Percentiles rank a stretch among this genome's conserved stretches.
These are phyloP conservation scores for Agaricales sp. DNA, from an alignment of 1,284 basidiomycete species.

Conservation along the genomic window DNA sequence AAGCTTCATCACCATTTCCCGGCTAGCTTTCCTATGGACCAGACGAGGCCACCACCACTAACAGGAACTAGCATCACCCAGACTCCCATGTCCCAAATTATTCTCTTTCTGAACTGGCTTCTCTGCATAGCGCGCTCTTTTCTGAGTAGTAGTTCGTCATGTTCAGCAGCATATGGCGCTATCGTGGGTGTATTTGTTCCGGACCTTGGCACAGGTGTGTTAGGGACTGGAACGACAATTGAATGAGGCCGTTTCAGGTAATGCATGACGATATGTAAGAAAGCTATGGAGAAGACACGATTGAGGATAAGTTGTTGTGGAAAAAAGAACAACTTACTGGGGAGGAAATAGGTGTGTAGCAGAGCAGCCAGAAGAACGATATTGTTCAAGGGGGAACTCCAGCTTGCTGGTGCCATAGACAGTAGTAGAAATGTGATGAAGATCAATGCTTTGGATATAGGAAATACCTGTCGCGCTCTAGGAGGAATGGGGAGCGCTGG, in stretches of 20 bases:
- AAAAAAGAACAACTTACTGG: conserved; percentile 28
- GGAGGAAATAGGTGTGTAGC: conserved; percentile 46
- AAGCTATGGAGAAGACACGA: conserved; percentile 25
- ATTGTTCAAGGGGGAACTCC: conserved; percentile 32
- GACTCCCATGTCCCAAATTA: conserved; percentile 64
- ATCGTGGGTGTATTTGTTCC: conserved; percentile 15
- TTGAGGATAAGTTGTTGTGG: not conserved
- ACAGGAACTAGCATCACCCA: conserved; percentile 52
- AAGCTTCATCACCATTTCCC: not conserved
- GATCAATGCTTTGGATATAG: conserved; percentile 35
- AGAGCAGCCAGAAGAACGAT: conserved; percentile 37
- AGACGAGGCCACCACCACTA: conserved; percentile 39
- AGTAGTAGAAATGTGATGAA: conserved; percentile 31
- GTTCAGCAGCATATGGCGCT: conserved; percentile 17
- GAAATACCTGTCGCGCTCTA: conserved; percentile 30
- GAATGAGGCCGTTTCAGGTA: conserved; percentile 59
- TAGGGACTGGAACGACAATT: conserved; percentile 48
- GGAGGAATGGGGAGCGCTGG: conserved; percentile 38
- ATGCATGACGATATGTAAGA: conserved; percentile 57
- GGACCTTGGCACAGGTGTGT: too few species aligned
- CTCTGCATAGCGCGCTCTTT: conserved; percentile 68
- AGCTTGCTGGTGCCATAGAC: conserved; percentile 27
- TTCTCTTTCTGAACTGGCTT: conserved; percentile 45
- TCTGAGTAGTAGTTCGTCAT: conserved; percentile 58
- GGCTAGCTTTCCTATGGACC: conserved; percentile 30